Evolutionary conservation across 495 filamentous ascomycete genomes (phyloP).

Genomic region (Hyaloscypha bicolor): DNA sequence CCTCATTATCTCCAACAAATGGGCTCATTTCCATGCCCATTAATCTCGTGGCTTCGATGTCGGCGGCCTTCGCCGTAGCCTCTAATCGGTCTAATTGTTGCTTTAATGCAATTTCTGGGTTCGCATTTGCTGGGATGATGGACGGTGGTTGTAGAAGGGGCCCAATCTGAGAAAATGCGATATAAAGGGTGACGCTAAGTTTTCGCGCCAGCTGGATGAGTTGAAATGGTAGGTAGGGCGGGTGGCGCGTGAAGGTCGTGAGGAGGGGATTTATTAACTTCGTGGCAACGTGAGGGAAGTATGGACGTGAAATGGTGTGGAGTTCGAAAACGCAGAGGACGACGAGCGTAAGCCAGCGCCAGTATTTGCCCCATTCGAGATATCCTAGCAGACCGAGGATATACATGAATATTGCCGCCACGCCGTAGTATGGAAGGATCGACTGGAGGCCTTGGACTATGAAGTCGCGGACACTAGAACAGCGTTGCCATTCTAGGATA

Average conservation of each 20-base stretch:
- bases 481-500: slow-evolving; percentile 66
- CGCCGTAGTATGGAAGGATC: slow-evolving; percentile 63
- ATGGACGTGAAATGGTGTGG: slow-evolving; percentile 68
- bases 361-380: slow-evolving; percentile 82
- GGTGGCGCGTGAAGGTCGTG: slow-evolving; percentile 47
- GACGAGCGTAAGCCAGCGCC: slow-evolving; percentile 82
- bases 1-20: slow-evolving; percentile 71
- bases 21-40: slow-evolving; percentile 79
- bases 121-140: slow-evolving; percentile 23
- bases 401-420: slow-evolving; percentile 62
- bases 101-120: slow-evolving; percentile 36
- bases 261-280: slow-evolving; percentile 66
- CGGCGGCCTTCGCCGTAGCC: slow-evolving; percentile 51
- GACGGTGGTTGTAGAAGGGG: slow-evolving; percentile 53
- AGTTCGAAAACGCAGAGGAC: slow-evolving; percentile 73
- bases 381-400: slow-evolving; percentile 76
- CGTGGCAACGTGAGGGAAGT: slow-evolving; percentile 55
- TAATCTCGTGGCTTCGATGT: slow-evolving; percentile 68
- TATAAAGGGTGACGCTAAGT: slow-evolving; percentile 76
- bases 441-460: slow-evolving; percentile 62
- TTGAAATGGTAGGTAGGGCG: slow-evolving; percentile 87
- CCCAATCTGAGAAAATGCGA: slow-evolving; percentile 85
- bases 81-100: slow-evolving; percentile 62
- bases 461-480: slow-evolving; percentile 73
- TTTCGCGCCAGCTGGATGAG: slow-evolving; percentile 76